phyloP scores from a whole-genome alignment of 2,329 filamentous ascomycete genomes.

The Magnaporthiopsis rhizophila region DNA sequence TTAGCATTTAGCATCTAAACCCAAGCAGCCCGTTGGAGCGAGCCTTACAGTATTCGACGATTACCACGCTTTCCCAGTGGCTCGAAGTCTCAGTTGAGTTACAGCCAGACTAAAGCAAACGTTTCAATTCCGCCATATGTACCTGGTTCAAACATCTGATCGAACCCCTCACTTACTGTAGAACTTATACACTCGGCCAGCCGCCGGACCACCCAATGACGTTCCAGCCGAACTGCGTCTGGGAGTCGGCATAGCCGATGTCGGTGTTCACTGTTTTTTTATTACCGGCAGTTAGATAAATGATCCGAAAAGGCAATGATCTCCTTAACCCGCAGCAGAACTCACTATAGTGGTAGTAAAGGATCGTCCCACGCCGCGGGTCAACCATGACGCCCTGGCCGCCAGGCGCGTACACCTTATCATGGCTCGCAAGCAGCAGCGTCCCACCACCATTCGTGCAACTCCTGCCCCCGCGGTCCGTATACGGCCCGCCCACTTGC shows the following conservation, averaged over 20 bases:
- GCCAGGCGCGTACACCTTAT: slow-evolving; percentile 51
- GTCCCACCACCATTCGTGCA: slow-evolving; percentile 52
- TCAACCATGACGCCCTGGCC: slow-evolving; percentile 53
- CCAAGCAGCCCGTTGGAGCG: too few species aligned
- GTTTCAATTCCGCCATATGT: too few species aligned
- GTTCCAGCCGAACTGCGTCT: slow-evolving; percentile 7
- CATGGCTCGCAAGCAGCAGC: slow-evolving; percentile 48
- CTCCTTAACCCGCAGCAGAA: neutral
- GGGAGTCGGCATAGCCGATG: neutral
- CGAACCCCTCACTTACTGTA: too few species aligned
- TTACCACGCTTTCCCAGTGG: too few species aligned
- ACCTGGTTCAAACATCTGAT: too few species aligned
- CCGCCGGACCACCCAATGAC: neutral
- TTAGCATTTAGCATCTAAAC: too few species aligned
- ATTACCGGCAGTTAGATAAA: neutral
- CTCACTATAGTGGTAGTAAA: slow-evolving; percentile 52
- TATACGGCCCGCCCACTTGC: slow-evolving; percentile 44
- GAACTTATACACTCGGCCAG: slow-evolving; percentile 4
- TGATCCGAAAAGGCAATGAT: too few species aligned
- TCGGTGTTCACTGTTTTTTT: neutral
- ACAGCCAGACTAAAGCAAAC: too few species aligned
- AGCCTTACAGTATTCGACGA: too few species aligned
- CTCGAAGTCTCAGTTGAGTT: too few species aligned
- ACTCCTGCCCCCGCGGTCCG: slow-evolving; percentile 43
- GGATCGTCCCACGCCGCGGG: slow-evolving; percentile 37